Evolutionary conservation across 139 green algal species (phyloP).

Genomic region (Microglena sp.): DNA sequence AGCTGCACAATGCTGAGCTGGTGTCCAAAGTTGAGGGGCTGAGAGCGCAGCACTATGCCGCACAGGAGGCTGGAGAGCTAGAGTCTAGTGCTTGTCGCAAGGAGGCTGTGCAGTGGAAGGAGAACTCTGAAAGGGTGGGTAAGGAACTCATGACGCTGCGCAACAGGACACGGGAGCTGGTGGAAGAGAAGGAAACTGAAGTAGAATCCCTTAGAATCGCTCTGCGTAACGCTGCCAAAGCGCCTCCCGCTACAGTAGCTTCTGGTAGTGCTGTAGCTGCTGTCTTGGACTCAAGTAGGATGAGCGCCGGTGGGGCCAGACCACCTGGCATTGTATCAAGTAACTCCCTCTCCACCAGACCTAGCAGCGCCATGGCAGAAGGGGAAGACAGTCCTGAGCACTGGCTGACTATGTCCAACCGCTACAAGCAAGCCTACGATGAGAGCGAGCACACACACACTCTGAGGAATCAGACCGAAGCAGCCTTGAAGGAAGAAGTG

Average conservation of each 20-base stretch:
- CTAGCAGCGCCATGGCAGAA: background rate
- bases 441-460: slow-evolving; percentile 21
- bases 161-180: slow-evolving; percentile 15
- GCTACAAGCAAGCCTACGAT: slow-evolving; percentile 21
- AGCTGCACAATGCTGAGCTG: too few relatives aligned
- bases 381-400: background rate
- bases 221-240: slow-evolving; percentile 9
- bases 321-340: background rate
- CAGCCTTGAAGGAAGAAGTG: slow-evolving; percentile 23
- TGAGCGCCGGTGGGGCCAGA: background rate
- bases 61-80: too few relatives aligned
- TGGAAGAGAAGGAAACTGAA: slow-evolving; percentile 35
- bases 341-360: background rate
- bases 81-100: too few relatives aligned
- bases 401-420: slow-evolving; percentile 2
- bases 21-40: too few relatives aligned
- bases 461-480: slow-evolving; percentile 15
- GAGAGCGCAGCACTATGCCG: too few relatives aligned
- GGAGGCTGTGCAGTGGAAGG: too few relatives aligned
- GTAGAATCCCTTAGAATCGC: slow-evolving; percentile 19
- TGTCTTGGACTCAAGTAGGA: background rate
- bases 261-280: background rate
- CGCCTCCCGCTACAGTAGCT: background rate
- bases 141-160: slow-evolving; percentile 20
- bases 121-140: too few relatives aligned